Percentiles rank a stretch among this genome's conserved stretches.
These are phyloP conservation scores for Epichloe coenophiala DNA, from an alignment of 2,329 filamentous ascomycete genomes.

Conservation along the genomic window DNA sequence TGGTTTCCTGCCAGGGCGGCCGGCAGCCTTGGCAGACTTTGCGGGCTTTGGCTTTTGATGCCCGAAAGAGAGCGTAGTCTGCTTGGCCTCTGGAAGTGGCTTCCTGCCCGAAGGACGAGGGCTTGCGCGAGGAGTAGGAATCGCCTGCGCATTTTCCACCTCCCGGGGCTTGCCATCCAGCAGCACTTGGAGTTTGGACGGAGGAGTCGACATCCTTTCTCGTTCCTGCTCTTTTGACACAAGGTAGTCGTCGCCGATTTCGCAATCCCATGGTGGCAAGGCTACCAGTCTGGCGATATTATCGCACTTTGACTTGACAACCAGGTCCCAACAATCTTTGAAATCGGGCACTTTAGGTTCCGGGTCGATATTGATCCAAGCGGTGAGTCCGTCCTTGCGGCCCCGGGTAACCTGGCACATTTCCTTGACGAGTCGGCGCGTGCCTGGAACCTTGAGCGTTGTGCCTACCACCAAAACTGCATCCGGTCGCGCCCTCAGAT, in stretches of 20 bases:
- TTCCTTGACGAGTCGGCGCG: slow-evolving; percentile 77
- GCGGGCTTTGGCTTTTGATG: slow-evolving; percentile 9
- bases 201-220: slow-evolving; percentile 18
- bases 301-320: slow-evolving; percentile 79
- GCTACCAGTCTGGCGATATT: slow-evolving; percentile 65
- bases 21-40: slow-evolving; percentile 11
- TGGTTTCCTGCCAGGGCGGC: slow-evolving; percentile 19
- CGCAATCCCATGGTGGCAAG: slow-evolving; percentile 43
- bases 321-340: slow-evolving; percentile 84
- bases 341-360: slow-evolving; percentile 74
- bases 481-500: slow-evolving; percentile 75
- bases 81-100: slow-evolving; percentile 30
- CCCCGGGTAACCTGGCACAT: slow-evolving; percentile 79
- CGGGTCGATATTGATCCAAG: slow-evolving; percentile 88
- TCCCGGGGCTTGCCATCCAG: slow-evolving; percentile 24
- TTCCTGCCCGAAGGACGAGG: slow-evolving; percentile 36
- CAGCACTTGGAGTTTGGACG: slow-evolving; percentile 10
- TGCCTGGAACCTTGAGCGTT: slow-evolving; percentile 87
- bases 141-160: slow-evolving; percentile 31
- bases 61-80: slow-evolving; percentile 37
- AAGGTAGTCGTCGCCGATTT: slow-evolving; percentile 36
- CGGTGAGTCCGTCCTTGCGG: slow-evolving; percentile 69
- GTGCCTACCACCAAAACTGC: slow-evolving; percentile 92
- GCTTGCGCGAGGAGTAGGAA: slow-evolving; percentile 45
- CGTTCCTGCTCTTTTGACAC: slow-evolving; percentile 32